Conservation (phyloP, 1,284 basidiomycete genomes). For the Sporisorium exsertum region DNA sequence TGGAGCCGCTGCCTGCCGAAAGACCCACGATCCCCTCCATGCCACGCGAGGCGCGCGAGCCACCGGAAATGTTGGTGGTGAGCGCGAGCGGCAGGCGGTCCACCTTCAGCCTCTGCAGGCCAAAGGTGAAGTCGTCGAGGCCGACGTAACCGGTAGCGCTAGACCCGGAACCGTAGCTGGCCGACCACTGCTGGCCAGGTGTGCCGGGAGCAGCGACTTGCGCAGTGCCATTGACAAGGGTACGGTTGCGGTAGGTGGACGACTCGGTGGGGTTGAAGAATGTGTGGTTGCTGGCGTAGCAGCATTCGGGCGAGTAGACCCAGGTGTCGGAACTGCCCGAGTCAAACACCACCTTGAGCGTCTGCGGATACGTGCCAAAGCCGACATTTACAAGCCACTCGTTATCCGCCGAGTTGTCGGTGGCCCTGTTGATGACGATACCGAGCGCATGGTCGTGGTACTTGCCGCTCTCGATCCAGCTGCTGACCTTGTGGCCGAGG, state of each 20-base stretch:
- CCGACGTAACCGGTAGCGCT: constrained; percentile 52
- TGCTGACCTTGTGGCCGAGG: constrained; percentile 27
- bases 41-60: constrained; percentile 45
- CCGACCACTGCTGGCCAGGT: constrained; percentile 46
- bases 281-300: constrained; percentile 54
- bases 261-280: constrained; percentile 50
- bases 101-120: constrained; percentile 35
- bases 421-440: constrained; percentile 53
- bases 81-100: constrained; percentile 41
- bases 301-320: constrained; percentile 58
- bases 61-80: constrained; percentile 39
- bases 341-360: constrained; percentile 56
- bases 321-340: constrained; percentile 55
- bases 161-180: constrained; percentile 46
- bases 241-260: constrained; percentile 51
- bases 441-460: constrained; percentile 43
- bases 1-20: constrained; percentile 31
- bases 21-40: constrained; percentile 62
- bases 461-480: constrained; percentile 42
- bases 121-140: constrained; percentile 52
- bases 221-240: constrained; percentile 32
- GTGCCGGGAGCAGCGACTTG: constrained; percentile 26
- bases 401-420: constrained; percentile 55
- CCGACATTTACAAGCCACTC: constrained; percentile 60
- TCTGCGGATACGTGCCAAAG: constrained; percentile 45